Evolutionary conservation across 164 flowering plant species (phyloP).

Genomic region (Brasenia schreberi): DNA sequence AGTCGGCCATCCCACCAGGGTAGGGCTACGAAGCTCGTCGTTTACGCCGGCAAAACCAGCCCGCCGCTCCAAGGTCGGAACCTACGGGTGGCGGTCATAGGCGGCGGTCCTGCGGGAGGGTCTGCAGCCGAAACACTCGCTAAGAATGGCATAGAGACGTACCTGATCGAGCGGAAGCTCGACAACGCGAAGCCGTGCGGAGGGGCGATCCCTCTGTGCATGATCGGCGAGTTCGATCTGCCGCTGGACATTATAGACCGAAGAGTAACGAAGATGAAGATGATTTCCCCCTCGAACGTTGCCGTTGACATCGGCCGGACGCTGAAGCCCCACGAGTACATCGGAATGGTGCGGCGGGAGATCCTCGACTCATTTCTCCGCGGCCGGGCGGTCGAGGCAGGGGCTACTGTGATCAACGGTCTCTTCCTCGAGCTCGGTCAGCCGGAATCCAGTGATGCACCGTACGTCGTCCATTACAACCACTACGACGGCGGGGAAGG

Average conservation of each 20-base stretch:
- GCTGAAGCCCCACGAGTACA: slow-evolving; percentile 85
- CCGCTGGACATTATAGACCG: slow-evolving; percentile 93
- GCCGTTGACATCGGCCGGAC: slow-evolving; percentile 90
- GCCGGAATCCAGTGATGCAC: slow-evolving; percentile 27
- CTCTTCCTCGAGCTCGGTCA: slow-evolving; percentile 67
- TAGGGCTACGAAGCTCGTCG: slow-evolving; percentile 2
- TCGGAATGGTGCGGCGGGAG: slow-evolving; percentile 93
- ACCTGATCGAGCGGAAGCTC: slow-evolving; percentile 69
- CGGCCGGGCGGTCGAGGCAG: slow-evolving; percentile 46
- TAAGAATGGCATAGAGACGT: slow-evolving; percentile 78
- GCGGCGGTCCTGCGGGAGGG: slow-evolving; percentile 95
- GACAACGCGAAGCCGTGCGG: slow-evolving; percentile 99
- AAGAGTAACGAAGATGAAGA: slow-evolving; percentile 89
- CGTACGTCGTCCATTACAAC: slow-evolving; percentile 54
- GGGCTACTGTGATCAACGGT: slow-evolving; percentile 67
- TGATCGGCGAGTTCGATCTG: slow-evolving; percentile 93
- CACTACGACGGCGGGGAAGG: slow-evolving; percentile 42
- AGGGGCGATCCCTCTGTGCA: slow-evolving; percentile 93
- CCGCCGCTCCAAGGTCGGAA: slow-evolving; percentile 51
- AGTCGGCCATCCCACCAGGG: neutral
- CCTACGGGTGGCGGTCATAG: slow-evolving; percentile 83
- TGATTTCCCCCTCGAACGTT: slow-evolving; percentile 94
- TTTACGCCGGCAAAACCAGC: slow-evolving; percentile 20
- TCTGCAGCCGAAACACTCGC: slow-evolving; percentile 85
- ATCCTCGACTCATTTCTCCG: slow-evolving; percentile 73